Evolutionary conservation across 2,329 filamentous ascomycete genomes (phyloP).

Genomic region (Cryphonectria japonica): DNA sequence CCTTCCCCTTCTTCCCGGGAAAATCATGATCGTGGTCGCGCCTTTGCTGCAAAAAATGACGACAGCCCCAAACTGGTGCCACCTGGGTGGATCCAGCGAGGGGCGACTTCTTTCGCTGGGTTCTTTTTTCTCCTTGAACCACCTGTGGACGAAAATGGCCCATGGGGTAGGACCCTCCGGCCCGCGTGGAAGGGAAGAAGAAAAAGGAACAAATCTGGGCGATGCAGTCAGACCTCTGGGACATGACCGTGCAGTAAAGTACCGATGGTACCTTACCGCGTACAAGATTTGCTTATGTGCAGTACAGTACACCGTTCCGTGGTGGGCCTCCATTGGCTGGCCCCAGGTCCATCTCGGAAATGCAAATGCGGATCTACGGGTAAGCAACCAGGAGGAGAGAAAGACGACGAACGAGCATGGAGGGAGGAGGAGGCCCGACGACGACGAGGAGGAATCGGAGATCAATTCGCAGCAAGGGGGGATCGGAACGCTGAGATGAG

Average conservation of each 20-base stretch:
- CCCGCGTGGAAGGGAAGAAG: background rate
- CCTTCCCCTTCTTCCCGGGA: background rate
- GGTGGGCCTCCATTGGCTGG: background rate
- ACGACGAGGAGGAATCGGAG: background rate
- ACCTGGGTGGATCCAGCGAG: background rate
- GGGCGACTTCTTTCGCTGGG: background rate
- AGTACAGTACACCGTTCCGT: background rate
- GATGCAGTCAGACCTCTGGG: background rate
- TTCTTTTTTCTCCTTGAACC: background rate
- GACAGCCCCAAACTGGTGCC: background rate
- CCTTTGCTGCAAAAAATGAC: background rate
- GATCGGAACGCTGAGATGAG: background rate
- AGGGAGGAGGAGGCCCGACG: too few relatives aligned
- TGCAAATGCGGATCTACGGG: background rate
- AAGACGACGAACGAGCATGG: background rate
- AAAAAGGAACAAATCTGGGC: background rate
- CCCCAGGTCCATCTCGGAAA: background rate
- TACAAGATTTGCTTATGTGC: too few relatives aligned
- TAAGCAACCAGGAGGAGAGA: background rate
- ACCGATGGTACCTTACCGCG: too few relatives aligned
- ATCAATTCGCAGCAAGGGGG: background rate
- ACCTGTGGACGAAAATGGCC: background rate
- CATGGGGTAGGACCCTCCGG: background rate
- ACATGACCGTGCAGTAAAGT: too few relatives aligned
- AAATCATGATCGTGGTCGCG: background rate